These are phyloP conservation scores for Schizophyllum commune DNA, from an alignment of 1,284 basidiomycete species.

Conservation along the genomic window DNA sequence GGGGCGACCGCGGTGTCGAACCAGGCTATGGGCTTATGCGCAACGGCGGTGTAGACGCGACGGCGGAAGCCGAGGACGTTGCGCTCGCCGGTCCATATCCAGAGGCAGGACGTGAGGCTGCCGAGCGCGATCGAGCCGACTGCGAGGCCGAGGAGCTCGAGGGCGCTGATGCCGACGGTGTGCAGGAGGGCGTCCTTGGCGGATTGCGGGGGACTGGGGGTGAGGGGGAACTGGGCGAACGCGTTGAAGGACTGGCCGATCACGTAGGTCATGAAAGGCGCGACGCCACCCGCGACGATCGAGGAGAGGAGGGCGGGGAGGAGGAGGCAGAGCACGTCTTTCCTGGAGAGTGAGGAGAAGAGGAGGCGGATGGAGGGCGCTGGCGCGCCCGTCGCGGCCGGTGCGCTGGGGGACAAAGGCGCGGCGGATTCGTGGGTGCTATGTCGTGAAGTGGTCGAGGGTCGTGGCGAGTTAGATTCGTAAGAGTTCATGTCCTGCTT, in stretches of 20 bases:
- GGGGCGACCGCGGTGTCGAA: conserved; percentile 80
- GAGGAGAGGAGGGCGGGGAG: conserved; percentile 66
- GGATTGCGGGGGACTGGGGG: conserved; percentile 39
- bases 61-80: conserved; percentile 67
- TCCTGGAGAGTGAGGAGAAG: conserved; percentile 43
- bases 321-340: conserved; percentile 42
- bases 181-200: conserved; percentile 44
- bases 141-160: conserved; percentile 71
- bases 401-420: too few species aligned
- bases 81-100: conserved; percentile 85
- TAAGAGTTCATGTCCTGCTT: too few species aligned
- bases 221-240: conserved; percentile 57
- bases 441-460: too few species aligned
- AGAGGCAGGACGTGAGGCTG: conserved; percentile 70
- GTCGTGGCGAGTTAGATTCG: too few species aligned
- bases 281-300: conserved; percentile 64
- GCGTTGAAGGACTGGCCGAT: conserved; percentile 73
- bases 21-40: conserved; percentile 75
- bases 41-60: conserved; percentile 65
- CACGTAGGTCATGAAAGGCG: conserved; percentile 79
- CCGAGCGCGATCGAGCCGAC: conserved; percentile 65
- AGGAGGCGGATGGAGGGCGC: conserved; percentile 33
- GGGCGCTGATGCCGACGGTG: conserved; percentile 47
- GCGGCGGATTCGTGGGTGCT: too few species aligned
- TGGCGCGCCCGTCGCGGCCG: too few species aligned